Conservation (phyloP, 2,329 filamentous ascomycete genomes). For the Fusarium brevicatenulatum region DNA sequence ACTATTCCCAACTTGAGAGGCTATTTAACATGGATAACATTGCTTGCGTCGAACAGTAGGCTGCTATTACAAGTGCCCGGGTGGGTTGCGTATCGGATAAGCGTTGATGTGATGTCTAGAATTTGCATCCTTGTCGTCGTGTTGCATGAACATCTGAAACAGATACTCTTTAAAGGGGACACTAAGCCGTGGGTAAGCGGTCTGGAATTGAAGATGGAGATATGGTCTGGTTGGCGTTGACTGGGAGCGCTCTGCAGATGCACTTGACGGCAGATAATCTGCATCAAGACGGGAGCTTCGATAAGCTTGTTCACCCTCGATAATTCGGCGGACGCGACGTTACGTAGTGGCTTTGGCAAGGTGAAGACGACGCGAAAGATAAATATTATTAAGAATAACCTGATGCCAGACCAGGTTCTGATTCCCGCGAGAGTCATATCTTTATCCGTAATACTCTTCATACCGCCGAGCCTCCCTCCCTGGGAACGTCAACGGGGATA, state of each 20-base stretch:
- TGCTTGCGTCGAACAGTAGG: accelerated
- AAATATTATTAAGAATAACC: not conserved
- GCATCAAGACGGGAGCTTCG: not conserved
- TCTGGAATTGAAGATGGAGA: not conserved
- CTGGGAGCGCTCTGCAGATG: not conserved
- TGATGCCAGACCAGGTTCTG: too few relatives aligned
- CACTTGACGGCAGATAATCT: not conserved
- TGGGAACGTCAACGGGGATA: not conserved
- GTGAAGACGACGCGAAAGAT: too few relatives aligned
- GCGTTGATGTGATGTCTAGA: not conserved
- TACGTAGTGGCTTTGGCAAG: not conserved
- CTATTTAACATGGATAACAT: not conserved
- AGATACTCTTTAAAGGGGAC: accelerated
- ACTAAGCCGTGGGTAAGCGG: accelerated
- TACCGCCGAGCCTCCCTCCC: not conserved
- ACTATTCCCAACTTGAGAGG: too few relatives aligned
- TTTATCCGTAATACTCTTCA: accelerated
- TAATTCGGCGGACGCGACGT: accelerated
- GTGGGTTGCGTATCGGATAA: not conserved
- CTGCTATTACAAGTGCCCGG: accelerated
- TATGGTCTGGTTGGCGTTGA: not conserved
- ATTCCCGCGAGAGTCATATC: accelerated
- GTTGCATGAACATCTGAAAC: not conserved
- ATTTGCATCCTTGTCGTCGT: accelerated
- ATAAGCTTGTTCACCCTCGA: not conserved